Base-by-base conservation (phyloP, 2,329 filamentous ascomycete genomes). In the Stemphylium beticola region DNA sequence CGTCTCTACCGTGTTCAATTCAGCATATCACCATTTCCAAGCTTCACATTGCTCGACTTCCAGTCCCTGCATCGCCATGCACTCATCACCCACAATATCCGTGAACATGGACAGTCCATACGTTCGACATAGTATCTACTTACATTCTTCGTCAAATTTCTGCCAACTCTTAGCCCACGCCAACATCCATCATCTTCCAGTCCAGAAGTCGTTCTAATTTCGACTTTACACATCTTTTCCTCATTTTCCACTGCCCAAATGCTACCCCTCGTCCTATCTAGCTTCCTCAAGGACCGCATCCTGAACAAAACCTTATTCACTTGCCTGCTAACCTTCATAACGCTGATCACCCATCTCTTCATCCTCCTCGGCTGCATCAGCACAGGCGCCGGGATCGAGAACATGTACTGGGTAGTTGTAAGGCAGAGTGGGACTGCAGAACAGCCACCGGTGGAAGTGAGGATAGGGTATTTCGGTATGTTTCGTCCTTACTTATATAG, bases 381-480 rank as follows among this genome's bases (percentile, higher is more conserved):
- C 17, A 53, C 36, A 36, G 43, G 50, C 15, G 37, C 31, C 7
- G 43, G 50, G 14, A 53, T 49, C 4, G 43, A 48, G 7, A 53
- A 48, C 24, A 22, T 53, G 12, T 53, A 53, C 18, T 53, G 50
- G 50, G 44, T 53, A 1, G 29, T 24, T 12, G 41, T 53, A 14
- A 36, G 37, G n/a, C 50, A 53, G 20, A 42, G 31, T n/a, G 44
- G 31, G 4, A 48, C 32, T 31, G 24, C 22, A 22, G 39, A 22
- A 22, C 38, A 50, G 32, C 36, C 22, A 17, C 37, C 44, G 2
- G 37, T 37, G 8, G 40, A 42, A n/a, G 39, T 55, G 7, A 38
- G 53, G 7, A 52, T 52, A 31, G 53, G 53, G 17, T 55, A 55
- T 43, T 52, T 52, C 8, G 48, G 49, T 56, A 47, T n/a, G 34